Evolutionary conservation across 2,329 filamentous ascomycete genomes (phyloP).

Genomic region (Talaromyces sp.): DNA sequence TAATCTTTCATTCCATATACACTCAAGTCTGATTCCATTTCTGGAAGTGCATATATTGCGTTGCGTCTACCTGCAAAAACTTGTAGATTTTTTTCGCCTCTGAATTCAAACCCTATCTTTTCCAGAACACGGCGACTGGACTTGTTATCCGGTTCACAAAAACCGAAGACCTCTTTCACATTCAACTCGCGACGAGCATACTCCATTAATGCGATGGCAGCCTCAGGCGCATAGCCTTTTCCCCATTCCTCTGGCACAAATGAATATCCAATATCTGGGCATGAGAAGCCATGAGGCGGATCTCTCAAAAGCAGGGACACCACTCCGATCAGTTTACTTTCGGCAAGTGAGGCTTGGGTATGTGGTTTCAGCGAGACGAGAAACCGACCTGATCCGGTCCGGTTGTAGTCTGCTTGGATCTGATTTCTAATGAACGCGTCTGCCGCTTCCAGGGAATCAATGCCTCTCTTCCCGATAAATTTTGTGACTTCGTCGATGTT

Average conservation of each 20-base stretch:
- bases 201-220: conserved; percentile 22
- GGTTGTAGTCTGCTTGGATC: conserved; percentile 15
- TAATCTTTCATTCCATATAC: conserved; percentile 20
- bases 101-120: conserved; percentile 25
- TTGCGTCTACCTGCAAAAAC: conserved; percentile 19
- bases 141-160: conserved; percentile 21
- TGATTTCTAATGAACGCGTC: conserved; percentile 7
- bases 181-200: conserved; percentile 20
- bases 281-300: conserved; percentile 20
- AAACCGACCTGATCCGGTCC: conserved; percentile 13
- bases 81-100: conserved; percentile 20
- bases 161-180: conserved; percentile 24
- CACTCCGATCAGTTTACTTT: conserved; percentile 19
- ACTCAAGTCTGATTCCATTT: conserved; percentile 21
- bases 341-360: conserved; percentile 2
- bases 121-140: conserved; percentile 23
- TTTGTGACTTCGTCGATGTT: conserved; percentile 13
- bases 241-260: conserved; percentile 25
- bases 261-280: conserved; percentile 25
- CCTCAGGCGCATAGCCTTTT: conserved; percentile 29
- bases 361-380: conserved; percentile 15
- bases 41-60: conserved; percentile 22
- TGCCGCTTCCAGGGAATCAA: conserved; percentile 15
- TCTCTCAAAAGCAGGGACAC: conserved; percentile 23
- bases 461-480: conserved; percentile 3